Evolutionary conservation across 176 grass and related monocot genomes (phyloP).

Genomic region (Musa acuminata): DNA sequence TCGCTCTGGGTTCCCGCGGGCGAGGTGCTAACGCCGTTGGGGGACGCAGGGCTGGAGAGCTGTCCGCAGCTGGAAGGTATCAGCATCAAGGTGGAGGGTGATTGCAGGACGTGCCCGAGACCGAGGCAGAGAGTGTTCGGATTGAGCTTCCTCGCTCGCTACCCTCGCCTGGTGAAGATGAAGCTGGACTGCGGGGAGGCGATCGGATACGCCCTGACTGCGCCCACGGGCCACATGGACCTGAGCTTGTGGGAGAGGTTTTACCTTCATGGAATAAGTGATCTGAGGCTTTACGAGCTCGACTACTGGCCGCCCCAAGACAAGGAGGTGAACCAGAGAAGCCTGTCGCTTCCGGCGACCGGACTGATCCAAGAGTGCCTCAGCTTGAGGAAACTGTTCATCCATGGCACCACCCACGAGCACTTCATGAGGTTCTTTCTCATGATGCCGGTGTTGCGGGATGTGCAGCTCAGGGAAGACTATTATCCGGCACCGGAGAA

Average conservation of each 20-base stretch:
- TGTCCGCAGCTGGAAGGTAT: slow-evolving; percentile 74
- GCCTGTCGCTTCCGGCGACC: slow-evolving; percentile 51
- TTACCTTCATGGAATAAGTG: slow-evolving; percentile 65
- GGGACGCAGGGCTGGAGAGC: slow-evolving; percentile 43
- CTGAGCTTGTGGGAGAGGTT: slow-evolving; percentile 87
- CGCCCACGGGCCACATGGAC: slow-evolving; percentile 81
- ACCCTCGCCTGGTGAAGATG: slow-evolving; percentile 66
- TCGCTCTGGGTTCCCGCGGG: slow-evolving; percentile 80
- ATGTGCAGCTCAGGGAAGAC: slow-evolving; percentile 87
- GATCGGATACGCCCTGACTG: slow-evolving; percentile 81
- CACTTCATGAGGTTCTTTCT: slow-evolving; percentile 93
- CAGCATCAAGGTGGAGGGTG: slow-evolving; percentile 81
- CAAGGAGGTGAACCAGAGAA: slow-evolving; percentile 85
- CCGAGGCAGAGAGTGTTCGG: slow-evolving; percentile 37
- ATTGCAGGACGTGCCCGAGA: slow-evolving; percentile 52
- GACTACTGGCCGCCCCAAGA: slow-evolving; percentile 99
- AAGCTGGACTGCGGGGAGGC: slow-evolving; percentile 82
- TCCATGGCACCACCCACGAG: slow-evolving; percentile 83
- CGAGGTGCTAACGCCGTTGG: slow-evolving; percentile 55
- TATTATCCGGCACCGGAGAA: slow-evolving; percentile 95
- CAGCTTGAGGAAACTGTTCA: slow-evolving; percentile 76
- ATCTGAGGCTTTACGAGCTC: slow-evolving; percentile 54
- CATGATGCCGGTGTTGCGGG: slow-evolving; percentile 41
- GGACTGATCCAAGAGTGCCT: slow-evolving; percentile 40
- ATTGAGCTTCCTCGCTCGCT: slow-evolving; percentile 42